Conservation (phyloP, 2,329 filamentous ascomycete species). For the Scedosporium dehoogii region DNA sequence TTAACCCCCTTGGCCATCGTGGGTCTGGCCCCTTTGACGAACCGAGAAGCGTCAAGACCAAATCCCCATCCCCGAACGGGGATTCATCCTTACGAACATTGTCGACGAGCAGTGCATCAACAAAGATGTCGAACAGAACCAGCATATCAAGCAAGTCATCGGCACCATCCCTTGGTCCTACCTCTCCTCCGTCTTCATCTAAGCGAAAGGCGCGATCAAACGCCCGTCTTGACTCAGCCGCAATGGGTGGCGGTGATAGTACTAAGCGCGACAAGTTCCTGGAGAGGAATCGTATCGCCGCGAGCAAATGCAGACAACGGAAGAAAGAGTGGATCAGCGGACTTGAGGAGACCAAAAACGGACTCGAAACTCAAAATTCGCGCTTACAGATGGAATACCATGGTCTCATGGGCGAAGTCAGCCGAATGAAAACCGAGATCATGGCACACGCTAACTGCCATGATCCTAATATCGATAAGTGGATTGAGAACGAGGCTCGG, state of each 20-base stretch:
- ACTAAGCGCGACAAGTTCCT: slow-evolving; percentile 47
- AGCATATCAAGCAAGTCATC: slow-evolving; percentile 12
- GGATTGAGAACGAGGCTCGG: slow-evolving; percentile 42
- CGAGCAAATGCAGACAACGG: slow-evolving; percentile 65
- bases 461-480: slow-evolving; percentile 41
- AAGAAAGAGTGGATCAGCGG: slow-evolving; percentile 43
- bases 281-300: slow-evolving; percentile 62
- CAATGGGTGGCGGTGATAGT: slow-evolving; percentile 19
- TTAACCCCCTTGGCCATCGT: background rate
- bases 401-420: slow-evolving; percentile 32
- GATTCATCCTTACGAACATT: slow-evolving; percentile 3
- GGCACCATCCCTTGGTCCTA: slow-evolving; percentile 8
- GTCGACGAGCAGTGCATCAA: slow-evolving; percentile 7
- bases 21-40: background rate
- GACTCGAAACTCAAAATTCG: slow-evolving; percentile 32
- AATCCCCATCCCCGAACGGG: background rate
- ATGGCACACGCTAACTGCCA: slow-evolving; percentile 43
- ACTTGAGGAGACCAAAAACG: slow-evolving; percentile 35
- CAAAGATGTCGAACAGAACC: slow-evolving; percentile 7
- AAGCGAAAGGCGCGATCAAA: slow-evolving; percentile 19
- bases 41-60: slow-evolving; percentile 4
- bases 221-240: slow-evolving; percentile 8
- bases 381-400: slow-evolving; percentile 33
- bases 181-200: background rate
- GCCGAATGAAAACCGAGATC: slow-evolving; percentile 36